A percentile compares a stretch with the other conserved stretches of the same genome.
Evolutionary conservation across 192 early-diverging fungal species (phyloP).

Genomic region (Linnemannia zychae): DNA sequence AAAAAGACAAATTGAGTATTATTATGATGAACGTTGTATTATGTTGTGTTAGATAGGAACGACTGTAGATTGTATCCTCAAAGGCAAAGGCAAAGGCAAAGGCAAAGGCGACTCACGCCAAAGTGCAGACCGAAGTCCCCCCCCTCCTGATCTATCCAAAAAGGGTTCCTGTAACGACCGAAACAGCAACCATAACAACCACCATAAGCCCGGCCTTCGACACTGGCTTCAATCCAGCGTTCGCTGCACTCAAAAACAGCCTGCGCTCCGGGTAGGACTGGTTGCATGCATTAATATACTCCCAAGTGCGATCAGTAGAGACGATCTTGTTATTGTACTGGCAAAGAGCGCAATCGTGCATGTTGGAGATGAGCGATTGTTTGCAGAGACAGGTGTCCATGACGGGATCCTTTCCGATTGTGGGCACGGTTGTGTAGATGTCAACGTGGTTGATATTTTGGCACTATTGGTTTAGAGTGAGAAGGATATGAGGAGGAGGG

Average conservation of each 20-base stretch:
- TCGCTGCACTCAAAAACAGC: not conserved
- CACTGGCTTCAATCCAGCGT: not conserved
- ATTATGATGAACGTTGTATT: no score
- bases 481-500: not conserved
- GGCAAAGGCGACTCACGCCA: no score
- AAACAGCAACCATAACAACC: not conserved
- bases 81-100: no score
- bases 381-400: conserved; percentile 52
- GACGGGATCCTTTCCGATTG: conserved; percentile 38
- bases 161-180: not conserved
- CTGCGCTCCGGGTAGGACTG: conserved; percentile 23
- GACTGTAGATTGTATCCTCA: no score
- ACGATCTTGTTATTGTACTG: conserved; percentile 33
- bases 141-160: no score
- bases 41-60: no score
- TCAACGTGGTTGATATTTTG: conserved; percentile 50
- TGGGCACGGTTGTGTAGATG: conserved; percentile 42
- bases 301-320: conserved; percentile 31
- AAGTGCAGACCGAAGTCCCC: no score
- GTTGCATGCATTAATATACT: conserved; percentile 38
- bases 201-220: not conserved
- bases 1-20: no score
- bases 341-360: conserved; percentile 40
- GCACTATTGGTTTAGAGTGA: conserved; percentile 5
- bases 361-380: conserved; percentile 24